phyloP scores from a whole-genome alignment of 2,329 filamentous ascomycete species.

The Aspergillus unguis region DNA sequence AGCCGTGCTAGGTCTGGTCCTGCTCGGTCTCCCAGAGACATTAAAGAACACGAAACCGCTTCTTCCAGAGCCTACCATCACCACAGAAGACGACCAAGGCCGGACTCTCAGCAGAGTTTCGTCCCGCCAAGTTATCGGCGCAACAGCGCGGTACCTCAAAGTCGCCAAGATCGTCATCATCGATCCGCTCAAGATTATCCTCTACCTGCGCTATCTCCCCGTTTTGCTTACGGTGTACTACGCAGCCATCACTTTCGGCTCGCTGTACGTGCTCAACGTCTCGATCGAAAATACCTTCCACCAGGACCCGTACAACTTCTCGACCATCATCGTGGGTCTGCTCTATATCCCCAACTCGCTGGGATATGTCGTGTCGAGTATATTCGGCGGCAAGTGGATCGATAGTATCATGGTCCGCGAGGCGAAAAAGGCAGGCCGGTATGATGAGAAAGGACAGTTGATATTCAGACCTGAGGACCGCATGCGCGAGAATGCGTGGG shows the following conservation, averaged over 20 bases:
- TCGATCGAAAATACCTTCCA: constrained; percentile 69
- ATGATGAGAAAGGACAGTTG: constrained; percentile 63
- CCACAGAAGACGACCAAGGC: constrained; percentile 19
- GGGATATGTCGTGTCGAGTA: constrained; percentile 67
- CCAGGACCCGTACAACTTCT: constrained; percentile 64
- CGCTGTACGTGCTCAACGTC: constrained; percentile 75
- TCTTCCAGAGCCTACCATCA: constrained; percentile 21
- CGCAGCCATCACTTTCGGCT: constrained; percentile 70
- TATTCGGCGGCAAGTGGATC: constrained; percentile 73
- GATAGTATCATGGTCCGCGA: constrained; percentile 77
- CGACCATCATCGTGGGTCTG: constrained; percentile 66
- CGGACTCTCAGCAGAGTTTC: constrained; percentile 51
- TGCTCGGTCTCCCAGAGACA: constrained; percentile 47
- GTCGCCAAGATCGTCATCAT: constrained; percentile 61
- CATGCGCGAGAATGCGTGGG: constrained; percentile 77
- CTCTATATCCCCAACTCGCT: constrained; percentile 73
- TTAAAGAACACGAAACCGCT: constrained; percentile 34
- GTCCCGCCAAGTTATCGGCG: constrained; percentile 60
- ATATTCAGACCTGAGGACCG: constrained; percentile 74
- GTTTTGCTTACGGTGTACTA: constrained; percentile 71
- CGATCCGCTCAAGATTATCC: constrained; percentile 68
- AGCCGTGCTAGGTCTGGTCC: constrained; percentile 38
- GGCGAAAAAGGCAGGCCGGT: constrained; percentile 66
- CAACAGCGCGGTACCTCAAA: constrained; percentile 53
- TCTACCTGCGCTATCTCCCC: constrained; percentile 70